Percentiles rank a stretch among this genome's conserved stretches.
phyloP scores from a whole-genome alignment of 805 yeast species.

The Yamadazyma ubonensis region DNA sequence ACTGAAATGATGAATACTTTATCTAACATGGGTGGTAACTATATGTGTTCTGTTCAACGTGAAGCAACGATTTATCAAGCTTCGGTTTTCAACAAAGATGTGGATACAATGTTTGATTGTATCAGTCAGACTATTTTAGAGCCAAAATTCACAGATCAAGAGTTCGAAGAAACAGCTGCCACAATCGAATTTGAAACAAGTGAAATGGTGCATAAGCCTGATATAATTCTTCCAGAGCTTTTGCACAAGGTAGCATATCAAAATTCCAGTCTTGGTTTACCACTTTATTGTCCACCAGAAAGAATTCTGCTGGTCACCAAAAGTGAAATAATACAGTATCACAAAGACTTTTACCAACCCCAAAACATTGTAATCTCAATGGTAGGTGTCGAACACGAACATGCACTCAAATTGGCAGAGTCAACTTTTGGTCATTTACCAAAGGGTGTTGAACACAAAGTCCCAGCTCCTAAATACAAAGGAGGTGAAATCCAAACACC shows the following conservation, averaged over 20 bases:
- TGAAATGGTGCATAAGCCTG: constrained; percentile 82
- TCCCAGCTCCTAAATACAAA: constrained; percentile 29
- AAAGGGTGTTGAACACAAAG: background rate
- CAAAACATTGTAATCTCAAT: constrained; percentile 81
- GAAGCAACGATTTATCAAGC: constrained; percentile 94
- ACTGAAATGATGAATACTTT: constrained; percentile 71
- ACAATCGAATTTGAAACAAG: constrained; percentile 79
- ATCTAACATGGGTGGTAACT: constrained; percentile 87
- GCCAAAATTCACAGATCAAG: constrained; percentile 68
- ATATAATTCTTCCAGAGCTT: constrained; percentile 83
- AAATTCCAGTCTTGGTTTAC: constrained; percentile 76
- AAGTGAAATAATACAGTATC: constrained; percentile 56
- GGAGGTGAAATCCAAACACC: constrained; percentile 50
- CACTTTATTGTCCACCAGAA: constrained; percentile 78
- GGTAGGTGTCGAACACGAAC: constrained; percentile 75
- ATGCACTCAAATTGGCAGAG: constrained; percentile 63
- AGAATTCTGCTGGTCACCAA: constrained; percentile 55
- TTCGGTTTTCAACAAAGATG: constrained; percentile 84
- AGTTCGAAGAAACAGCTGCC: constrained; percentile 67
- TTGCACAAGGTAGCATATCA: constrained; percentile 79
- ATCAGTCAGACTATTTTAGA: constrained; percentile 73
- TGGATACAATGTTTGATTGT: constrained; percentile 72
- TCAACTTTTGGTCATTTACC: constrained; percentile 51
- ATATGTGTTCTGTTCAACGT: constrained; percentile 88
- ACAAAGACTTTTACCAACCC: constrained; percentile 69